A percentile compares a stretch with the other conserved stretches of the same genome.
phyloP scores from a whole-genome alignment of 352 stramenopile genomes.

The Globisporangium paroecandrum region DNA sequence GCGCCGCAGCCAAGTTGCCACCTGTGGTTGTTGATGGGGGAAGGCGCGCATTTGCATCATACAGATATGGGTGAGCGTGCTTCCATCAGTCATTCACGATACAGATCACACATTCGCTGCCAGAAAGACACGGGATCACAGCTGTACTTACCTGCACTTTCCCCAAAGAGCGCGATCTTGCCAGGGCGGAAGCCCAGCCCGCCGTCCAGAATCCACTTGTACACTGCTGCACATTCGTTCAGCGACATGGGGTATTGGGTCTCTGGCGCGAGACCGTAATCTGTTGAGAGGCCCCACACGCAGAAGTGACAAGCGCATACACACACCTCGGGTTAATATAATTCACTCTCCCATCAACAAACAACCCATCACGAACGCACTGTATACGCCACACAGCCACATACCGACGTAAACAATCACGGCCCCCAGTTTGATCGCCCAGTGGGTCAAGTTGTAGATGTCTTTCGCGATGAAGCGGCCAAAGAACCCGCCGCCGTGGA shows the following conservation, averaged over 20 bases:
- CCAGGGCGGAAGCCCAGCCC: constrained; percentile 69
- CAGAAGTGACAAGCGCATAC: constrained; percentile 1
- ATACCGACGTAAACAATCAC: constrained; percentile 87
- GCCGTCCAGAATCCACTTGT: constrained; percentile 80
- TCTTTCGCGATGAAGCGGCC: constrained; percentile 87
- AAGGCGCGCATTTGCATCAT: background rate
- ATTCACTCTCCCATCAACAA: constrained; percentile 5
- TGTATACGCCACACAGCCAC: constrained; percentile 3
- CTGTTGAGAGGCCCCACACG: constrained; percentile 20
- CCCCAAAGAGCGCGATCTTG: constrained; percentile 75
- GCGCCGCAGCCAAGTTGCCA: constrained; percentile 84
- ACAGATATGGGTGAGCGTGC: background rate
- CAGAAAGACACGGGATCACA: background rate
- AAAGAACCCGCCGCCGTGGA: constrained; percentile 87
- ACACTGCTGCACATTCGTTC: constrained; percentile 77
- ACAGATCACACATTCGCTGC: background rate
- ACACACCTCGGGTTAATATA: background rate
- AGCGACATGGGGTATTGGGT: constrained; percentile 77
- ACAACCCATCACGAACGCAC: background rate
- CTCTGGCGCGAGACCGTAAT: constrained; percentile 81
- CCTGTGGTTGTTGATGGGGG: constrained; percentile 17
- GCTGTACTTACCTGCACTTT: constrained; percentile 45
- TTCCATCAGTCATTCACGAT: background rate
- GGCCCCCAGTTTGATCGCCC: constrained; percentile 61
- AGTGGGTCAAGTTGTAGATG: constrained; percentile 69